phyloP scores from a whole-genome alignment of 495 filamentous ascomycete species.

The Penicillium desertorum region DNA sequence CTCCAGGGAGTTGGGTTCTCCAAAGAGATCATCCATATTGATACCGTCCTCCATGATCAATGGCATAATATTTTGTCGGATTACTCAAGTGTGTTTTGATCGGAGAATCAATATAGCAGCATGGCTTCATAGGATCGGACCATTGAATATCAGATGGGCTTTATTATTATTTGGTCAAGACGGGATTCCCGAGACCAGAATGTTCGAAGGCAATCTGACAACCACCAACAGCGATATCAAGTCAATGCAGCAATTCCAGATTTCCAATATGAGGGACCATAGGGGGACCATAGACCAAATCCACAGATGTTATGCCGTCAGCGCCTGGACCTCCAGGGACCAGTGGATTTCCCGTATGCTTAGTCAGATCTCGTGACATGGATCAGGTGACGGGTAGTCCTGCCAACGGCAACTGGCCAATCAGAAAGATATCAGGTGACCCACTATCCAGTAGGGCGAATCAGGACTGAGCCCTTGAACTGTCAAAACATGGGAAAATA shows the following conservation, averaged over 20 bases:
- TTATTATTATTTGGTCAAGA: conserved; percentile 6
- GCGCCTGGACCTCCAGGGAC: conserved; percentile 9
- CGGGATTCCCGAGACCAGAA: conserved; percentile 2
- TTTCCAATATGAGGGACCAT: background rate
- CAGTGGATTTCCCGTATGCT: conserved; percentile 5
- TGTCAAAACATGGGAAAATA: conserved; percentile 14
- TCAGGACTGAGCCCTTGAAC: conserved; percentile 8
- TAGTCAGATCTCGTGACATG: conserved; percentile 11
- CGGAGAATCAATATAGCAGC: conserved; percentile 15
- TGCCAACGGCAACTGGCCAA: conserved; percentile 26
- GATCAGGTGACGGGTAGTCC: conserved; percentile 27
- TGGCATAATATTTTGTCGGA: conserved; percentile 30
- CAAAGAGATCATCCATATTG: conserved; percentile 74
- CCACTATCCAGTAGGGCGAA: conserved; percentile 20
- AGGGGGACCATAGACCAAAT: background rate
- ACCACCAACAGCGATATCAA: background rate
- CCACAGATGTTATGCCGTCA: conserved; percentile 8
- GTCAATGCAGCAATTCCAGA: background rate
- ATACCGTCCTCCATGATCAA: conserved; percentile 68
- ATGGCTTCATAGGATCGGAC: conserved; percentile 13
- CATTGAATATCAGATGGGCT: conserved; percentile 4
- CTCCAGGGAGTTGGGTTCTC: conserved; percentile 57
- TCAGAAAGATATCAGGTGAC: background rate
- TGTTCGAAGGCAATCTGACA: background rate
- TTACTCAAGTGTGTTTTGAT: background rate